Evolutionary conservation across 768 basidiomycete genomes (phyloP).

Genomic region (Rhodosporidiobolus sp.): DNA sequence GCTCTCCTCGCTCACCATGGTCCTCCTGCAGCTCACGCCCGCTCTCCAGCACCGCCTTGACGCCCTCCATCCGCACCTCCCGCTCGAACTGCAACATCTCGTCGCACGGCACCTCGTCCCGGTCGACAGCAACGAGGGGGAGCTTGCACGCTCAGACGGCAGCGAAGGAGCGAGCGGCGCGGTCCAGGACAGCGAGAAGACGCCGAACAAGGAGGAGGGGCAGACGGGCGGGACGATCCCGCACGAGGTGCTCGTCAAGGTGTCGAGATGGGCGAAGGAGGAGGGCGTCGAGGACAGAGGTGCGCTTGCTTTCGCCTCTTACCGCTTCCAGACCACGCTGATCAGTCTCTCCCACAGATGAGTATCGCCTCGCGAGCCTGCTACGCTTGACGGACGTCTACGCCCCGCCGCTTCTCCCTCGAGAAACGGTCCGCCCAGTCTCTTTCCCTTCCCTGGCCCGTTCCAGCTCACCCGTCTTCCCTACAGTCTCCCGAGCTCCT

Average conservation of each 20-base stretch:
- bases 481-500: conserved; percentile 40
- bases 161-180: not conserved
- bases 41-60: not conserved
- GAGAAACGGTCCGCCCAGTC: conserved; percentile 12
- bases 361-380: conserved; percentile 14
- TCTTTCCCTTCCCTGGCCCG: not conserved
- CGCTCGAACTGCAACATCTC: conserved; percentile 3
- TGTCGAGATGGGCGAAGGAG: conserved; percentile 15
- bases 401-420: conserved; percentile 18
- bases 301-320: not conserved
- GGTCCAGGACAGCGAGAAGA: too few species aligned
- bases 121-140: not conserved
- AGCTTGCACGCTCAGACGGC: too few species aligned
- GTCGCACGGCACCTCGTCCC: not conserved
- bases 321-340: not conserved
- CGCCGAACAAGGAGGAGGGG: not conserved
- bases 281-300: not conserved
- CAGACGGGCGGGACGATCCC: not conserved
- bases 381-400: conserved; percentile 22
- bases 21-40: conserved; percentile 10
- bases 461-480: not conserved
- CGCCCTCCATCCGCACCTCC: not conserved
- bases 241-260: conserved; percentile 12
- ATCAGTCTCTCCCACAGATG: not conserved
- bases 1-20: not conserved